These are phyloP conservation scores for Cicer cuneatum DNA, from an alignment of 306 rosid genomes.

Conservation along the genomic window DNA sequence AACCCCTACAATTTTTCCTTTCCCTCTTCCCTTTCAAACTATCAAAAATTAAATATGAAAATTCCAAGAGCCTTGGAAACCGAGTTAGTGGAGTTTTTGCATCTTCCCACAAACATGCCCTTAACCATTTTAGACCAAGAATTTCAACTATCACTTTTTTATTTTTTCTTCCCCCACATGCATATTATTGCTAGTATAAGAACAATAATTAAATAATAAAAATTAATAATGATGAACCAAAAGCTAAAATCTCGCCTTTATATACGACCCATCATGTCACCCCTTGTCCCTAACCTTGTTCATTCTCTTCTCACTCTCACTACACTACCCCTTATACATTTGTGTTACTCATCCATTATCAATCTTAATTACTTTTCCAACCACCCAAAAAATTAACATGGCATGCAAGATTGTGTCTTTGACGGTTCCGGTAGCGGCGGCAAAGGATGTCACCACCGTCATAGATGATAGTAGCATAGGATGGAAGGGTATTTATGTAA, in stretches of 20 bases:
- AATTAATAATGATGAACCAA: slow-evolving; percentile 41
- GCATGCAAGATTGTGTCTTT: slow-evolving; percentile 19
- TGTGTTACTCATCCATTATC: slow-evolving; percentile 19
- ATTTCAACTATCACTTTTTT: slow-evolving; percentile 56
- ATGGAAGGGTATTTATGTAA: slow-evolving; percentile 51
- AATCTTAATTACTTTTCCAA: background rate
- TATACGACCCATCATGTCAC: slow-evolving; percentile 74
- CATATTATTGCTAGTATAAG: slow-evolving; percentile 29
- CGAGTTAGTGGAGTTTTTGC: slow-evolving; percentile 90
- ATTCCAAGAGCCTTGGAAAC: slow-evolving; percentile 86
- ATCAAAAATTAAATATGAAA: slow-evolving; percentile 60
- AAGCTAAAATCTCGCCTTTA: slow-evolving; percentile 72
- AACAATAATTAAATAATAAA: background rate
- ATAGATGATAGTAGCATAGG: slow-evolving; percentile 27
- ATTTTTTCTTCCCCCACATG: slow-evolving; percentile 40
- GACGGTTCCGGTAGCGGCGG: background rate
- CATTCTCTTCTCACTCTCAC: slow-evolving; percentile 45
- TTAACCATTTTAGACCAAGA: slow-evolving; percentile 61
- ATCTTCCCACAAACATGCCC: slow-evolving; percentile 97
- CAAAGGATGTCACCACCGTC: slow-evolving; percentile 9
- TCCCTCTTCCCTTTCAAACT: slow-evolving; percentile 29
- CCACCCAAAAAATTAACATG: slow-evolving; percentile 39
- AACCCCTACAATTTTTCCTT: slow-evolving; percentile 27
- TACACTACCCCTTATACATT: slow-evolving; percentile 21
- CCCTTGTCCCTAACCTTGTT: slow-evolving; percentile 52